Base-by-base conservation (phyloP, 169 alveolate genomes). In the Plasmodium inui region DNA sequence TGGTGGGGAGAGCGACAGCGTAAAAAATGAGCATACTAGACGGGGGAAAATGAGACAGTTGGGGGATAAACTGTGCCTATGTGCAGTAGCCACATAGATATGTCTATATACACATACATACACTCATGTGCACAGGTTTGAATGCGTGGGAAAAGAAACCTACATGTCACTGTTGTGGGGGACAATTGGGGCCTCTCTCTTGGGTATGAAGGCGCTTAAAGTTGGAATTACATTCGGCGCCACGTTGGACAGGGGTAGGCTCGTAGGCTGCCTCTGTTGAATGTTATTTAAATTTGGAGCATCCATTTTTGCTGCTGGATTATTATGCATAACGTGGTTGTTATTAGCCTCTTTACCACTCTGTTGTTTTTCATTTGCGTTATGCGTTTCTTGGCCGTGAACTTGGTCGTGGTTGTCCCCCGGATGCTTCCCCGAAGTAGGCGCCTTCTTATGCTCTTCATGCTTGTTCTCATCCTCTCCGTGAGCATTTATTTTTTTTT, bases 401-500 rank as follows among this genome's bases (percentile, higher is more conserved):
- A 0, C 26, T n/a, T 46, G 12, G 34, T 55, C 71, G n/a, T 53
- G 50, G 10, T 82, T 82, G 22, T 82, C 71, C 34, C 71, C 89
- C n/a, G 22, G 17, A n/a, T 81, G 57, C 22, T 83, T 22, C 30
- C 30, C 70, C 10, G n/a, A 72, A 53, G 80, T 44, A 5, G 19
- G 57, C n/a, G 44, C 70, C 67, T 57, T 57, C 50, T 89, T 28
- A 46, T 73, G 53, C 50, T 61, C 57, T 32, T 22, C 30, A 74
- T 39, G 19, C 22, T 74, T 74, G 12, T 74, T 6, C 32, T 74
- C 57, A 39, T 28, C 28, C 14, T 9, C 22, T 74, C 22, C 55
- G 26, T 78, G 82, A 10, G 44, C 53, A 41, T 89, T 57, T 57
- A 46, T 70, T 78, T 79, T 83, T 41, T 89, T 70, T 34, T 82